Percentiles rank a stretch among this genome's conserved stretches.
Conservation (phyloP, 2,329 filamentous ascomycete genomes). For the Huntiella moniliformis region DNA sequence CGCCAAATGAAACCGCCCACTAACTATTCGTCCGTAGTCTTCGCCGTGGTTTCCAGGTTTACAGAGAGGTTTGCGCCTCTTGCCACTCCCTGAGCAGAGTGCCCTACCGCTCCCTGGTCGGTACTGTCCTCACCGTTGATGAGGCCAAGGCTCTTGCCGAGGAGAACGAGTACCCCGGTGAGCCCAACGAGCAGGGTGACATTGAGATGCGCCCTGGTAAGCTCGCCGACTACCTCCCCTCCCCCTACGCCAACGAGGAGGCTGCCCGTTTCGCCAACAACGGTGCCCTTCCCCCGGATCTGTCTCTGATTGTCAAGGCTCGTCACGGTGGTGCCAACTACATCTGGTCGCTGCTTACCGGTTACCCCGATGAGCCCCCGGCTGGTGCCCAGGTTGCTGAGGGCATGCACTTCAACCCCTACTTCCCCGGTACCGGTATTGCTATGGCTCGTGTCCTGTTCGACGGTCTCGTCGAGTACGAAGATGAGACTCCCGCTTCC, state of each 20-base stretch:
- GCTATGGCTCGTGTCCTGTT: slow-evolving; percentile 98
- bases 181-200: slow-evolving; percentile 94
- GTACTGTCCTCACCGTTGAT: slow-evolving; percentile 81
- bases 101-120: slow-evolving; percentile 82
- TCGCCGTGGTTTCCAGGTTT: slow-evolving; percentile 97
- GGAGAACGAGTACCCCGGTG: slow-evolving; percentile 95
- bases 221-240: slow-evolving; percentile 88
- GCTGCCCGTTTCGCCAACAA: slow-evolving; percentile 95
- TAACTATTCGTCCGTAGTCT: slow-evolving; percentile 37
- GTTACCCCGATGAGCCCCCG: slow-evolving; percentile 90
- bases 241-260: slow-evolving; percentile 97
- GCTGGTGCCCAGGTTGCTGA: slow-evolving; percentile 69
- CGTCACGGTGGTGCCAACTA: slow-evolving; percentile 97
- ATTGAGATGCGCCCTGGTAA: slow-evolving; percentile 98
- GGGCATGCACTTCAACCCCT: slow-evolving; percentile 99
- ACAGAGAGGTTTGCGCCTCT: slow-evolving; percentile 91
- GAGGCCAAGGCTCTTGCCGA: slow-evolving; percentile 96
- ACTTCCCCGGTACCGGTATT: slow-evolving; percentile 98
- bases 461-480: slow-evolving; percentile 94
- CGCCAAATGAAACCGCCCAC: neutral
- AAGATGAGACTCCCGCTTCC: slow-evolving; percentile 83
- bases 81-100: slow-evolving; percentile 94
- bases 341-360: slow-evolving; percentile 91
- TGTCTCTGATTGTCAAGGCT: slow-evolving; percentile 93
- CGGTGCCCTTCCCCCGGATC: slow-evolving; percentile 90